Evolutionary conservation across 2,329 filamentous ascomycete species (phyloP), one percentile per base, ranked within the genome.

Genomic region (Phaeophleospora eucalypticola): DNA sequence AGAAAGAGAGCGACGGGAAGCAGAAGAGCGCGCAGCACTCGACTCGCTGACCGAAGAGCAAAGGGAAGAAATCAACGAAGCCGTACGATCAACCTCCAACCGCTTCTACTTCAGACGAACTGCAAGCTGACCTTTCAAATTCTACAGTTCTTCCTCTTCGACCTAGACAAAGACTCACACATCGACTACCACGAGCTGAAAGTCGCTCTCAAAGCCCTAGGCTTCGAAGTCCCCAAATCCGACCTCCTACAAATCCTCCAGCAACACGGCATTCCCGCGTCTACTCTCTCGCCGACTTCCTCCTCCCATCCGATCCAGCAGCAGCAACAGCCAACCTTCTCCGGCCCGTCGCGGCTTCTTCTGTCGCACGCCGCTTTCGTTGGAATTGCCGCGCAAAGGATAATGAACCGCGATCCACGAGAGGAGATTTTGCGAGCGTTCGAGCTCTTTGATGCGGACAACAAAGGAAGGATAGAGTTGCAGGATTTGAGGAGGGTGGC

Each of bases 111-210:
- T 17, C n/a, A 35, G 3, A 32, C 27, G n/a, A 32, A n/a, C 8
- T 4, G 15, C 16, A 33, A 37, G 27, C 32, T 19, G 24, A 38
- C 14, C 32, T 21, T 17, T 19, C 4, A 9, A 27, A 17, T 37
- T n/a, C 19, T 15, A 18, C 46, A 95, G 86, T 97, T 97, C 70
- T 84, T 84, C 52, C 83, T 97, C 56, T 97, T 98, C 77, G 93
- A 97, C 68, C 86, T 95, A 63, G 91, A 97, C 76, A 91, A 94
- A 68, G 90, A 97, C 72, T 81, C 84, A 38, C 83, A 87, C 69
- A 88, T 98, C 65, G 91, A 97, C 74, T 97, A 95, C 75, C 93
- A 97, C 73, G 93, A 98, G 72, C 87, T 97, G 67, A 91, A 93
- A 70, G 93, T 97, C 71, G 89, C 91, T 51, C 84, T 97, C 61